These are phyloP conservation scores for Solanum chmielewskii DNA, from an alignment of 257 asterid species.

Conservation along the genomic window DNA sequence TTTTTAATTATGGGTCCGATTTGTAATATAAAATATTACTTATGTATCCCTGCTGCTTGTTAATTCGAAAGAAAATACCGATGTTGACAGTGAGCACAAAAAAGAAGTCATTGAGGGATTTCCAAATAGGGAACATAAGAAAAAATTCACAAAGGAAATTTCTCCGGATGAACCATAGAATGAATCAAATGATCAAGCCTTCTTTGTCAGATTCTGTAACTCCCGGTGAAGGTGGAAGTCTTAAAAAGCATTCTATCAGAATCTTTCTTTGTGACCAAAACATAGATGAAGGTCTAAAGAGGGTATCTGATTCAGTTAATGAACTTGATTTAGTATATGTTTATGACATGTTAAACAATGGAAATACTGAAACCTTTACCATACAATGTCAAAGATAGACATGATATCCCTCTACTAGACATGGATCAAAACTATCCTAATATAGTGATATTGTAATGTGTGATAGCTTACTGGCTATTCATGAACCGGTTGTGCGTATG, in stretches of 20 bases:
- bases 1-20: background rate
- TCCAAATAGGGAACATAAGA: constrained; percentile 12
- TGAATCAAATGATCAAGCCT: constrained; percentile 16
- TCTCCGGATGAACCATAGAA: constrained; percentile 23
- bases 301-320: too few relatives aligned
- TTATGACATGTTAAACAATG: background rate
- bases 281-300: constrained; percentile 5
- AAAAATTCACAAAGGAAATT: constrained; percentile 17
- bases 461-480: background rate
- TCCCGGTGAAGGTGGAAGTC: constrained; percentile 18
- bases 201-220: constrained; percentile 20
- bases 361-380: background rate
- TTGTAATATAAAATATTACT: too few relatives aligned
- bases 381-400: background rate
- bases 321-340: background rate
- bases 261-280: constrained; percentile 13
- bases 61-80: too few relatives aligned
- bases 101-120: background rate
- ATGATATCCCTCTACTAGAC: background rate
- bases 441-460: background rate
- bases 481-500: background rate
- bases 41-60: too few relatives aligned
- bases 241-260: constrained; percentile 26
- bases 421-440: background rate
- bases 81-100: background rate